These are phyloP conservation scores for Spatholobus suberectus DNA, from an alignment of 306 rosid genomes.

Conservation along the genomic window DNA sequence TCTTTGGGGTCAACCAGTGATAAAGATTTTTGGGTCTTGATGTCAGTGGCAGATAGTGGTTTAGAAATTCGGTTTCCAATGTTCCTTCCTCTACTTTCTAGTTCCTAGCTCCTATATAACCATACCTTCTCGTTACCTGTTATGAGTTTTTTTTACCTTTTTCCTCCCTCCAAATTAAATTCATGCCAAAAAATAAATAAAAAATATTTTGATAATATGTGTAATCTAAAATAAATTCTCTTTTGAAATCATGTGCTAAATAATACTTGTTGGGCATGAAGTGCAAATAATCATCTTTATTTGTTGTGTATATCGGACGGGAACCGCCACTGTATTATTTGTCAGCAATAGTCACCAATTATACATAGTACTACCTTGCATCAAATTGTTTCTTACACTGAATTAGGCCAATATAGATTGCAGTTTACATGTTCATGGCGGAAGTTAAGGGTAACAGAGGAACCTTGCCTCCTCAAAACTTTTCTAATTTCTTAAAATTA, in stretches of 20 bases:
- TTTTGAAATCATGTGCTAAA: neutral
- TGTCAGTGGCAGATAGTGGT: conserved; percentile 15
- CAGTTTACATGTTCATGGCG: neutral
- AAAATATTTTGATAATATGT: neutral
- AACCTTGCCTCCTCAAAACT: neutral
- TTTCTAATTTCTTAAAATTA: neutral
- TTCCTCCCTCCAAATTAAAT: neutral
- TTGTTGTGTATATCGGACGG: neutral
- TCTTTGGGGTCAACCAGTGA: conserved; percentile 41
- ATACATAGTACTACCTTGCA: neutral
- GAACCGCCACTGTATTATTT: neutral
- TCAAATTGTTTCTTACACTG: neutral
- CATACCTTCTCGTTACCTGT: neutral
- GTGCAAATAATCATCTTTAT: neutral
- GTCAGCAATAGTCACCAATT: neutral
- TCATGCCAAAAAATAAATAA: neutral
- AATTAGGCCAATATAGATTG: conserved; percentile 11
- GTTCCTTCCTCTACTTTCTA: conserved; percentile 1
- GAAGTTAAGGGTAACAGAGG: neutral
- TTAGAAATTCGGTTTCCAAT: conserved; percentile 30
- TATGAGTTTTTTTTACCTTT: neutral
- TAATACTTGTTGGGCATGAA: neutral
- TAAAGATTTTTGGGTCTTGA: conserved; percentile 38
- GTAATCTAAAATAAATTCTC: neutral
- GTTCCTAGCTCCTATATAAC: neutral